Base-by-base conservation (phyloP, 352 stramenopile genomes). In the Pythium chondricola region DNA sequence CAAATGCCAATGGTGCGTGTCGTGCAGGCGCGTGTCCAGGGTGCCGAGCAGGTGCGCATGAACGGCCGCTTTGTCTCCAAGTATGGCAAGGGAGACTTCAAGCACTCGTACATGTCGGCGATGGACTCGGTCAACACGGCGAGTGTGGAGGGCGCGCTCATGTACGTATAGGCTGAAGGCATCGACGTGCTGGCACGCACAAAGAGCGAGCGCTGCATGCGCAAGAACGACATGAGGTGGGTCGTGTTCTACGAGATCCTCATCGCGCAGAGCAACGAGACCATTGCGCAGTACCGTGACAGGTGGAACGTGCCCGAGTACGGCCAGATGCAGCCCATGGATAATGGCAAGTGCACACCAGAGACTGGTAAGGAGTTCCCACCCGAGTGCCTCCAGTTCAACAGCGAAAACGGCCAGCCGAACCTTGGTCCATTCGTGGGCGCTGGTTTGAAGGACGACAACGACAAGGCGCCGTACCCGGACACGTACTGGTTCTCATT, bases 401-500 rank as follows among this genome's bases (percentile, higher is more conserved):
- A 55, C 4, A 68, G 79, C 20, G 36, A 60, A 17, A 58, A 70
- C 22, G 74, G 65, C 10, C 55, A 70, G 42, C 42, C 57, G 0
- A 63, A 84, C 0, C 35, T 87, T 10, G 77, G 77, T 14, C 66
- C 74, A 10, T 85, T 59, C 20, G 52, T 87, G 10, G 71, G 77
- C 11, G 61, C 53, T 22, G 65, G 63, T 1, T 39, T 71, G 0
- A 53, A 74, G 43, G 59, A 75, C 26, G 73, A 55, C 5, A 75
- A 91, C 5, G 25, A 40, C 7, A 56, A 73, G 6, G 82, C 82
- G 9, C 82, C 77, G 32, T 92, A 94, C 65, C 74, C 69, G 10
- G 58, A 81, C 62, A 86, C 80, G 45, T 82, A 77, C 56, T 91
- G 79, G 82, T 89, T 81, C 55, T 93, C 82, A 10, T 91, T 83